Evolutionary conservation across 2,329 filamentous ascomycete genomes (phyloP).

Genomic region (Daldinia sp.): DNA sequence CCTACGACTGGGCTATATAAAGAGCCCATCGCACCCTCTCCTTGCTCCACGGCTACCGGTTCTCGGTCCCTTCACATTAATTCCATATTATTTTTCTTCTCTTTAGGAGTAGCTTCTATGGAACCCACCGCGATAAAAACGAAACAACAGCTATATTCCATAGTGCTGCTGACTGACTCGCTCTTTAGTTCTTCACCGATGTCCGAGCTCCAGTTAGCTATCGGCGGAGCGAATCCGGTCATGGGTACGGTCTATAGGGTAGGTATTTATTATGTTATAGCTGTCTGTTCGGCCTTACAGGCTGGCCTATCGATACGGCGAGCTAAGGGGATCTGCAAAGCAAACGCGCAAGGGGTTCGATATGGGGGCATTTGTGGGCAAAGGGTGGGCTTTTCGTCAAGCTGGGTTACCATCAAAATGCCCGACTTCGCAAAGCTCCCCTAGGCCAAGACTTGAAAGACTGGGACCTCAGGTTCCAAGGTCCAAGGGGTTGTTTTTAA

Average conservation of each 20-base stretch:
- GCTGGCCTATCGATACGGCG: neutral
- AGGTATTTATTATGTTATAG: neutral
- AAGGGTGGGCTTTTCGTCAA: neutral
- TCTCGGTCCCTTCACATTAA: slow-evolving; percentile 21
- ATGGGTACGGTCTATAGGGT: neutral
- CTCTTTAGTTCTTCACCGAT: slow-evolving; percentile 19
- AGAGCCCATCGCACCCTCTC: slow-evolving; percentile 3
- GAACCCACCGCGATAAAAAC: neutral
- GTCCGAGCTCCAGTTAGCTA: slow-evolving; percentile 18
- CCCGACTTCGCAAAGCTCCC: slow-evolving; percentile 21
- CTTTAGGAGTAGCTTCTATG: slow-evolving; percentile 13
- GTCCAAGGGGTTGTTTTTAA: neutral
- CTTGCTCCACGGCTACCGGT: slow-evolving; percentile 19
- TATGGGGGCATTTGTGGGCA: slow-evolving; percentile 9
- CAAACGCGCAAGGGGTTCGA: slow-evolving; percentile 14
- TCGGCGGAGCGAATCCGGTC: neutral
- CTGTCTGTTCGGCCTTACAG: neutral
- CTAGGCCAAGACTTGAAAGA: neutral
- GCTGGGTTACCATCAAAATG: slow-evolving; percentile 15
- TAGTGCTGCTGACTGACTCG: slow-evolving; percentile 7
- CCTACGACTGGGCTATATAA: slow-evolving; percentile 32
- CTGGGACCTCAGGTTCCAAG: slow-evolving; percentile 13
- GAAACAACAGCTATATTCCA: neutral
- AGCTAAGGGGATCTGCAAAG: neutral
- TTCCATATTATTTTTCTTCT: slow-evolving; percentile 1